phyloP scores from a whole-genome alignment of 1,139 yeast species.

The Pichia sp. region DNA sequence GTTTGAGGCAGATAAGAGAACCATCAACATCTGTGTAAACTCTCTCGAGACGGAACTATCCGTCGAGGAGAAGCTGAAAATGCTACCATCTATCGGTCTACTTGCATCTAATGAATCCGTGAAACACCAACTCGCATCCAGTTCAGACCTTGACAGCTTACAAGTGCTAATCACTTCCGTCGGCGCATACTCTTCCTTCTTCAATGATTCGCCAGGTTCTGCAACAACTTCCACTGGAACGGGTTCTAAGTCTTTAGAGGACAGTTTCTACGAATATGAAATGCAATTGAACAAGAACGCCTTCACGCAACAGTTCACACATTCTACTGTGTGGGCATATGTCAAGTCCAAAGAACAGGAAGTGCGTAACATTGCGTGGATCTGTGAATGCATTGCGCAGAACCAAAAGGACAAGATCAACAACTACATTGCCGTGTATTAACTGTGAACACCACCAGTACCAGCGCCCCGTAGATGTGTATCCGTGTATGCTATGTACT shows the following conservation, averaged over 20 bases:
- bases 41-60: constrained; percentile 78
- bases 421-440: constrained; percentile 69
- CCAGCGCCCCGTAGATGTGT: too few relatives aligned
- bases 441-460: too few relatives aligned
- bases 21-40: constrained; percentile 85
- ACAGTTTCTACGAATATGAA: constrained; percentile 86
- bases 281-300: constrained; percentile 91
- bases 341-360: constrained; percentile 94
- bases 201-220: constrained; percentile 38
- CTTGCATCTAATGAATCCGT: constrained; percentile 61
- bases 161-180: constrained; percentile 65
- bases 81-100: constrained; percentile 77
- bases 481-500: too few relatives aligned
- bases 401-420: constrained; percentile 77
- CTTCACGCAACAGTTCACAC: constrained; percentile 93
- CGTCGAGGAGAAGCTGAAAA: constrained; percentile 56
- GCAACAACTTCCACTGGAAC: constrained; percentile 11
- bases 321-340: constrained; percentile 94
- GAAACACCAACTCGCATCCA: constrained; percentile 60
- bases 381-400: constrained; percentile 94
- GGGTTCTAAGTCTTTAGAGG: constrained; percentile 68
- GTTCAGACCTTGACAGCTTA: constrained; percentile 83
- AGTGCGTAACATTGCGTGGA: constrained; percentile 94
- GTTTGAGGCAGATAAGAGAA: constrained; percentile 94
- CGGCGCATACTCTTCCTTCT: constrained; percentile 67